Evolutionary conservation across 2,329 filamentous ascomycete species (phyloP), one percentile per base, ranked within the genome.

Genomic region (Blastomyces emzantsi): DNA sequence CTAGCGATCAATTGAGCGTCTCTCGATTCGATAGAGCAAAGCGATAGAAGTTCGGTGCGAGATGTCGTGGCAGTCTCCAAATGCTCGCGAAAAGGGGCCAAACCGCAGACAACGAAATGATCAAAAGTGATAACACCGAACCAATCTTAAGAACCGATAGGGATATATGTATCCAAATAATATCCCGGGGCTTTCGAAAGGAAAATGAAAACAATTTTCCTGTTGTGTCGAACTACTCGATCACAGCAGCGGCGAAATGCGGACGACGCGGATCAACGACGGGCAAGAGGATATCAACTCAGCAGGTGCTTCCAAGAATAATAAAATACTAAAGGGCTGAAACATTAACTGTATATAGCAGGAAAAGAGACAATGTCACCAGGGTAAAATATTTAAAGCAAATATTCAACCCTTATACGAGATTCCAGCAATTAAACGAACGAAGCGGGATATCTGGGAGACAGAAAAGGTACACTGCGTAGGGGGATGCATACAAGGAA

Each of bases 41-140:
- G 1, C 1, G 36, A 3, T 43, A n/a, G 39, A n/a, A 19, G 13
- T 25, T 19, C 28, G 36, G 22, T n/a, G 39, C 56, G 39, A 59
- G 56, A 45, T 59, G 56, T 59, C 56, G 56, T 59, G 39, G 56
- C 56, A 45, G 36, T 30, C 39, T 30, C 56, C n/a, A 28, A 13
- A 22, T 30, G 56, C 15, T 25, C 56, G 11, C 25, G 56, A 30
- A 45, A 59, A 43, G 15, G 39, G 56, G 57, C 17, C 2, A 33
- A 45, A 22, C 39, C 17, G 19, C 33, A 39, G 2, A n/a, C 33
- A 39, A 19, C 33, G 54, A 22, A 57, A 19, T 7, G 54, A 22
- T 36, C 25, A 22, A 8, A 36, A 30, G 13, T 30, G n/a, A 30
- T 6, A 36, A 36, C 4, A 39, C 33, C 8, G 33, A 41, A 54